phyloP scores from a whole-genome alignment of 352 stramenopile species.

The Globisporangium recalcitrans region DNA sequence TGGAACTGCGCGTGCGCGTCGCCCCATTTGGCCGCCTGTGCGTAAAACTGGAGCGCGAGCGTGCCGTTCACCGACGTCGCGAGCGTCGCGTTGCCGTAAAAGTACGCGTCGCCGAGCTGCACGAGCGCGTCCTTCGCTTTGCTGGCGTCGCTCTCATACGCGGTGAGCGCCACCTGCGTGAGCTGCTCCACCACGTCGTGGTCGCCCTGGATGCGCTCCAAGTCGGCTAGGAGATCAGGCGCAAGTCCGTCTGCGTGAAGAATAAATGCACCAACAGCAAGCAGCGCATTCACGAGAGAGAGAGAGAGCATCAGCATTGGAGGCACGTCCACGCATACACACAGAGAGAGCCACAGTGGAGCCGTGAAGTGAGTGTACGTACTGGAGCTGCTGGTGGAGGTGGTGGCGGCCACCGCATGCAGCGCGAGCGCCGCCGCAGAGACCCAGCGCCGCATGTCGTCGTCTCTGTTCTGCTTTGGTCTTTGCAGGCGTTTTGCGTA shows the following conservation, averaged over 20 bases:
- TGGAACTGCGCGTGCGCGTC: slow-evolving; percentile 76
- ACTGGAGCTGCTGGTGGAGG: neutral
- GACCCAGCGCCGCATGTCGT: slow-evolving; percentile 6
- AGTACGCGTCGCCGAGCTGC: slow-evolving; percentile 69
- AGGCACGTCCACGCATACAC: neutral
- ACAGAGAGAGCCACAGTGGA: neutral
- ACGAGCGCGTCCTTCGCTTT: slow-evolving; percentile 48
- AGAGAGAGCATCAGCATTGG: neutral
- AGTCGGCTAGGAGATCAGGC: slow-evolving; percentile 13
- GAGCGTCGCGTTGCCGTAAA: slow-evolving; percentile 71
- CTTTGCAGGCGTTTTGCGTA: slow-evolving; percentile 1
- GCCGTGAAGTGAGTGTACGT: neutral
- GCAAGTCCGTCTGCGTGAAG: neutral
- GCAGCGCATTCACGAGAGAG: neutral
- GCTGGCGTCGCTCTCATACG: slow-evolving; percentile 17
- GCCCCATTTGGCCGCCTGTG: slow-evolving; percentile 47
- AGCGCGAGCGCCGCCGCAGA: slow-evolving; percentile 1
- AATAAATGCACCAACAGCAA: neutral
- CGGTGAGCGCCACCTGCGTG: slow-evolving; percentile 36
- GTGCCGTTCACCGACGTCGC: slow-evolving; percentile 58
- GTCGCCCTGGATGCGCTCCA: slow-evolving; percentile 26
- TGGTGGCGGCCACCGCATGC: neutral
- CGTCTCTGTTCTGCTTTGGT: neutral
- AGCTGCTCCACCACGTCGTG: slow-evolving; percentile 31
- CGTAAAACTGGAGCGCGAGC: slow-evolving; percentile 65